These are phyloP conservation scores for Malus orientalis DNA, from an alignment of 306 rosid genomes.

Conservation along the genomic window DNA sequence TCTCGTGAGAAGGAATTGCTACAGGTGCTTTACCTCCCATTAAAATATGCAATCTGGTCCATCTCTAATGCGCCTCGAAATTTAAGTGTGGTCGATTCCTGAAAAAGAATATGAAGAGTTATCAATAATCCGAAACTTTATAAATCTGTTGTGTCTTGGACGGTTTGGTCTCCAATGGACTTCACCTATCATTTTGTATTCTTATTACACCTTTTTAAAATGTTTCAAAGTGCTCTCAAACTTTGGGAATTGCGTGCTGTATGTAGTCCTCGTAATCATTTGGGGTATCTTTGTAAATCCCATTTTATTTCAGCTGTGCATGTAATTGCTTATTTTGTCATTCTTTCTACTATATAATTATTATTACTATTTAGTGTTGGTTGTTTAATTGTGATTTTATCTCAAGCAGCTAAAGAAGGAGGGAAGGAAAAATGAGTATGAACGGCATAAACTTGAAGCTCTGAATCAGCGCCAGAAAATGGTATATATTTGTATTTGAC, in stretches of 20 bases:
- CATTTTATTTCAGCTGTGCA: neutral
- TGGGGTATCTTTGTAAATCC: neutral
- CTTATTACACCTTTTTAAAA: neutral
- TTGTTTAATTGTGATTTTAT: neutral
- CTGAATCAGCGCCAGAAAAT: slow-evolving; percentile 68
- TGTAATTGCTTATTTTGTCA: neutral
- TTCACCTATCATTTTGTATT: neutral
- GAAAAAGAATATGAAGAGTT: neutral
- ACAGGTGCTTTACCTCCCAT: slow-evolving; percentile 45
- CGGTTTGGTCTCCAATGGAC: neutral
- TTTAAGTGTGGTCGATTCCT: neutral
- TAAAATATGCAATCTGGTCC: neutral
- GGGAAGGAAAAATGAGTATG: slow-evolving; percentile 76
- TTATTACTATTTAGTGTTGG: neutral
- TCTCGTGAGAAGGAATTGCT: slow-evolving; percentile 74
- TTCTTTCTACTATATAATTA: neutral
- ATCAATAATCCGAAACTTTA: neutral
- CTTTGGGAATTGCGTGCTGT: neutral
- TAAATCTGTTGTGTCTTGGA: neutral
- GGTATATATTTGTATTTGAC: slow-evolving; percentile 25
- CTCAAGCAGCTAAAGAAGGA: slow-evolving; percentile 66
- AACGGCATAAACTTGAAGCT: slow-evolving; percentile 75
- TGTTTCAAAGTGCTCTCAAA: neutral
- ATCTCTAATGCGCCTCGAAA: neutral
- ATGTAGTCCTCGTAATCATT: neutral